These are phyloP conservation scores for Trichosporon faecale DNA, from an alignment of 1,284 basidiomycete genomes.

Conservation along the genomic window DNA sequence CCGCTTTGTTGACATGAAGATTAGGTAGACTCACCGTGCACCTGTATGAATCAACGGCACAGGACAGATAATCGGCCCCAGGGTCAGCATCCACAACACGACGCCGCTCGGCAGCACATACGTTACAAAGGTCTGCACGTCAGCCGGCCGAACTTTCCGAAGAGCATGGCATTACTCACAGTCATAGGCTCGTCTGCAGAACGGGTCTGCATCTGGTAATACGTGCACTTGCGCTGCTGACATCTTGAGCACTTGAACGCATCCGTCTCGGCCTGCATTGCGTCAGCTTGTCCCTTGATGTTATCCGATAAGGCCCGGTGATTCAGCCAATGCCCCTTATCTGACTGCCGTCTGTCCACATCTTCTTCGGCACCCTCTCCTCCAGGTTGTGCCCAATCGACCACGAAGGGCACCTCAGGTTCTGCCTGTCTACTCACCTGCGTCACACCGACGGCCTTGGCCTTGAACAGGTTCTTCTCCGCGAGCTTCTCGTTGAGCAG, in stretches of 20 bases:
- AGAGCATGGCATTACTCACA: constrained; percentile 55
- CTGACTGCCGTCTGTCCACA: not conserved
- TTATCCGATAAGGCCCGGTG: not conserved
- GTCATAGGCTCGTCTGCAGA: constrained; percentile 98
- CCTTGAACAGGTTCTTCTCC: constrained; percentile 85
- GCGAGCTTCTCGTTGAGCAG: constrained; percentile 76
- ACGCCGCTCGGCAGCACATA: constrained; percentile 46
- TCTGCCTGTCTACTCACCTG: constrained; percentile 50
- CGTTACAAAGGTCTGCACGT: constrained; percentile 61
- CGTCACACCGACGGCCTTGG: constrained; percentile 81
- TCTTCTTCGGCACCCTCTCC: too few species aligned
- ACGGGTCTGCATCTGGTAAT: constrained; percentile 90
- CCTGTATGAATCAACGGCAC: constrained; percentile 21
- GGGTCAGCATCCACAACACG: constrained; percentile 17
- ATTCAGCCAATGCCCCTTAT: not conserved
- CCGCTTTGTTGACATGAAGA: not conserved
- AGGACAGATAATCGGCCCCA: constrained; percentile 5
- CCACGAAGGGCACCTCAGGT: not conserved
- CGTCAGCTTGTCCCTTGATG: not conserved
- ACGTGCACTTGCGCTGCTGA: constrained; percentile 85
- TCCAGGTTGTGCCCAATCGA: too few species aligned
- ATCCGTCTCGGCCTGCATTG: constrained; percentile 77
- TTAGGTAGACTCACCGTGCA: constrained; percentile 36
- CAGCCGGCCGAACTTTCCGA: constrained; percentile 1
- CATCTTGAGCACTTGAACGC: constrained; percentile 96